A percentile compares a stretch with the other conserved stretches of the same genome.
Conservation (phyloP, 2,329 filamentous ascomycete genomes). For the Macrophomina tecta region DNA sequence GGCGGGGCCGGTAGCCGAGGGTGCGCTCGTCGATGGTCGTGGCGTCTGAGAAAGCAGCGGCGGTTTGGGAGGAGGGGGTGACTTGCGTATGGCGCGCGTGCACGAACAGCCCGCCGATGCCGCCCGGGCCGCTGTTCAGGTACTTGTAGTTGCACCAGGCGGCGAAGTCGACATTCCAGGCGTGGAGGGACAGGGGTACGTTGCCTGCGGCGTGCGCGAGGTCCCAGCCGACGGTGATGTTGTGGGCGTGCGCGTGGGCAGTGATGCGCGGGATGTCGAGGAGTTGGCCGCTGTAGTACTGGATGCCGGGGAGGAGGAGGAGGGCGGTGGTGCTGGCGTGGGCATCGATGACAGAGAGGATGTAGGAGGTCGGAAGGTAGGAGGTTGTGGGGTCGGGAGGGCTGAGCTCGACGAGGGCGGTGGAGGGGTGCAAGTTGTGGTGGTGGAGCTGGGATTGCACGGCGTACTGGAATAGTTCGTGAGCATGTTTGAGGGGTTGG, state of each 20-base stretch:
- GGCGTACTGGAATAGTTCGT: slow-evolving; percentile 66
- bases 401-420: slow-evolving; percentile 76
- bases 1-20: slow-evolving; percentile 65
- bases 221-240: slow-evolving; percentile 83
- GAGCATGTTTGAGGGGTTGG: background rate
- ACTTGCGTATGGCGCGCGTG: slow-evolving; percentile 75
- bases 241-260: slow-evolving; percentile 71
- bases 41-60: slow-evolving; percentile 38
- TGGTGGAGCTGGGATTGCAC: slow-evolving; percentile 79
- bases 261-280: slow-evolving; percentile 86
- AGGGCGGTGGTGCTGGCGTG: slow-evolving; percentile 76
- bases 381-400: slow-evolving; percentile 58
- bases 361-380: slow-evolving; percentile 72
- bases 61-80: slow-evolving; percentile 32
- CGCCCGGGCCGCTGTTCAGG: slow-evolving; percentile 82
- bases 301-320: slow-evolving; percentile 82
- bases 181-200: slow-evolving; percentile 77
- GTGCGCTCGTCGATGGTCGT: slow-evolving; percentile 5
- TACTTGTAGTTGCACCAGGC: slow-evolving; percentile 97
- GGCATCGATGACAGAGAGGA: slow-evolving; percentile 74
- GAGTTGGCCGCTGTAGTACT: slow-evolving; percentile 90
- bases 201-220: slow-evolving; percentile 87
- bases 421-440: slow-evolving; percentile 69
- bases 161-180: slow-evolving; percentile 91
- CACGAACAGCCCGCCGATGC: slow-evolving; percentile 81